A percentile compares a stretch with the other conserved stretches of the same genome.
Conservation (phyloP, 768 basidiomycete species). For the Kondoa subrosea region DNA sequence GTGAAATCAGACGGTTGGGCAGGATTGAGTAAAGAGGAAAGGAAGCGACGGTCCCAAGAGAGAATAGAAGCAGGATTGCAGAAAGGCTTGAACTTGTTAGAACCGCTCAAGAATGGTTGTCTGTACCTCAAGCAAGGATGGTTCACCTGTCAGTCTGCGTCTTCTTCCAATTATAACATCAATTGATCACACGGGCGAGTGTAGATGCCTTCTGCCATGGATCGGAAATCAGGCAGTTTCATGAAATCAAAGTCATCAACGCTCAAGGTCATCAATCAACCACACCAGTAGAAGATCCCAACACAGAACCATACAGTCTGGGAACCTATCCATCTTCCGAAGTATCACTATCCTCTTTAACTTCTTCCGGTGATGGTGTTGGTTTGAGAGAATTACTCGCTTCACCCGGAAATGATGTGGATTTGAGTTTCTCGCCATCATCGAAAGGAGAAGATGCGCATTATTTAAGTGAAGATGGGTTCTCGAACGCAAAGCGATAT, state of each 20-base stretch:
- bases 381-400: neutral
- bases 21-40: slow-evolving; percentile 3
- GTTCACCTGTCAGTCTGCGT: slow-evolving; percentile 88
- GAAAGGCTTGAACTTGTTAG: slow-evolving; percentile 22
- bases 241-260: slow-evolving; percentile 51
- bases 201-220: slow-evolving; percentile 49
- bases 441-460: slow-evolving; percentile 49
- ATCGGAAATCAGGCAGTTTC: slow-evolving; percentile 87
- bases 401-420: neutral
- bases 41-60: slow-evolving; percentile 5
- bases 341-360: neutral
- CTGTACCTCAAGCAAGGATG: slow-evolving; percentile 65
- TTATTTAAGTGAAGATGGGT: slow-evolving; percentile 36
- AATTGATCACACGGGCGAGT: slow-evolving; percentile 10
- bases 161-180: neutral
- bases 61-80: slow-evolving; percentile 20
- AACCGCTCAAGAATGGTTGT: slow-evolving; percentile 22
- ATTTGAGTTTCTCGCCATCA: slow-evolving; percentile 34
- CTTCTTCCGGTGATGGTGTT: neutral
- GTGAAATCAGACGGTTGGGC: neutral
- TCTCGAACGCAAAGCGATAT: slow-evolving; percentile 47
- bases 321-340: slow-evolving; percentile 5
- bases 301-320: slow-evolving; percentile 26
- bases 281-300: slow-evolving; percentile 28
- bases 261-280: slow-evolving; percentile 25